These are phyloP conservation scores for Xylariaceae sp. DNA, from an alignment of 2,329 filamentous ascomycete genomes.

Conservation along the genomic window DNA sequence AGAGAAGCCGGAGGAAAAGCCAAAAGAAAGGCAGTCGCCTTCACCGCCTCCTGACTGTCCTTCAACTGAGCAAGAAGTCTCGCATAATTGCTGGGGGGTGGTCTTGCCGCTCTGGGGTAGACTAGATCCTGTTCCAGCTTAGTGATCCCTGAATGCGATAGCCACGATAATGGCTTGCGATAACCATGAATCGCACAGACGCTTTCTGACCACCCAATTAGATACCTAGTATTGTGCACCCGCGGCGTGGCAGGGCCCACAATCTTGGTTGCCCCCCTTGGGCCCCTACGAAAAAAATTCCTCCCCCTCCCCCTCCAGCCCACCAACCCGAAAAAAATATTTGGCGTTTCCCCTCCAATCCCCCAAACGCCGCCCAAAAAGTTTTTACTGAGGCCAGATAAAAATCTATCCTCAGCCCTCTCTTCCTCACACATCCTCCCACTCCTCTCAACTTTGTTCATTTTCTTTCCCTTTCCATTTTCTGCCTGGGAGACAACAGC, in stretches of 20 bases:
- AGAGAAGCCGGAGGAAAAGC: too few species aligned
- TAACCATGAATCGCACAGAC: conserved; percentile 4
- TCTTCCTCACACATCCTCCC: conserved; percentile 2
- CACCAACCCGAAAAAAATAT: too few species aligned
- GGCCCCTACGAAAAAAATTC: conserved; percentile 2
- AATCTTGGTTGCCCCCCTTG: not conserved
- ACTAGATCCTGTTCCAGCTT: not conserved
- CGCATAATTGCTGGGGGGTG: not conserved
- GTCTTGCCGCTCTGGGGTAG: not conserved
- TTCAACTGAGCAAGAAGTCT: too few species aligned
- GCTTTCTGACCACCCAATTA: not conserved
- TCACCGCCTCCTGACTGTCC: too few species aligned
- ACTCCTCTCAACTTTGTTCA: conserved; percentile 8
- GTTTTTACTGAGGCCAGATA: conserved; percentile 10
- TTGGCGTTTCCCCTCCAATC: not conserved
- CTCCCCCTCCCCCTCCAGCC: conserved; percentile 7
- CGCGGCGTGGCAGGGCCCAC: conserved; percentile 6
- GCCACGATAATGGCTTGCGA: not conserved
- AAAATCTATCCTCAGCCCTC: conserved; percentile 15
- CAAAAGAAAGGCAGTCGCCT: too few species aligned
- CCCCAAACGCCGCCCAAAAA: conserved; percentile 12
- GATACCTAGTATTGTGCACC: conserved; percentile 1
- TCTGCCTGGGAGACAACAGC: conserved; percentile 14
- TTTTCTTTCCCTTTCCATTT: conserved; percentile 5
- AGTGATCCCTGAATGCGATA: not conserved